Evolutionary conservation across 768 basidiomycete genomes (phyloP).

Genomic region (Termitomyces sp.): DNA sequence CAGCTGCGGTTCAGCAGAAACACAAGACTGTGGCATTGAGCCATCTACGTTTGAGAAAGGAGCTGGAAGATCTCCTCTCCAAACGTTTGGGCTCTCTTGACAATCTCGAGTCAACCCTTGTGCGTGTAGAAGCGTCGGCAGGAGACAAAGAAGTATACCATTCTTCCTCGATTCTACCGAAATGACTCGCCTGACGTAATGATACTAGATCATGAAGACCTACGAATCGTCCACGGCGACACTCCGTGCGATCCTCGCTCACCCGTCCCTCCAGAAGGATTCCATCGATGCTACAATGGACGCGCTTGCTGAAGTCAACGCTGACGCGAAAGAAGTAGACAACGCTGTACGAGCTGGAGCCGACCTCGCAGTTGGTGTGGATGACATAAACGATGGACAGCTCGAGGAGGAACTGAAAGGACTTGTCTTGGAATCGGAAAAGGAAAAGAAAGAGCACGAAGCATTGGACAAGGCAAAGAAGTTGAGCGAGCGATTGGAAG

Average conservation of each 20-base stretch:
- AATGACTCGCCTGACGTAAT: background rate
- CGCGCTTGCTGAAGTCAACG: constrained; percentile 75
- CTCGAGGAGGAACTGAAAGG: constrained; percentile 62
- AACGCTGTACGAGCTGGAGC: constrained; percentile 66
- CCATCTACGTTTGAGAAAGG: constrained; percentile 77
- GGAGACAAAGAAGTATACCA: constrained; percentile 74
- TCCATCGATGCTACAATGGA: constrained; percentile 85
- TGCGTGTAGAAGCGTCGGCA: constrained; percentile 84
- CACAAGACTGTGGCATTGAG: constrained; percentile 71
- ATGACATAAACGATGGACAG: constrained; percentile 58
- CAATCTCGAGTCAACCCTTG: constrained; percentile 69
- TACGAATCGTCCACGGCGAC: constrained; percentile 83
- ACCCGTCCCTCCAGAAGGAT: constrained; percentile 76
- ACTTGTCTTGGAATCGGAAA: constrained; percentile 36
- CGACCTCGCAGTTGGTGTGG: constrained; percentile 49
- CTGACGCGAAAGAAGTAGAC: constrained; percentile 79
- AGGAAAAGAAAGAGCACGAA: constrained; percentile 14
- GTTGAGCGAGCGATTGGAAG: constrained; percentile 16
- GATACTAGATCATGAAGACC: constrained; percentile 64
- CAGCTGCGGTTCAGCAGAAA: constrained; percentile 57
- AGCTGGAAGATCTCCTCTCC: constrained; percentile 66
- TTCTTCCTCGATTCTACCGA: background rate
- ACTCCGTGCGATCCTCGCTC: constrained; percentile 65
- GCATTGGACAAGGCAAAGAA: constrained; percentile 2
- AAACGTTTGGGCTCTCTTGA: constrained; percentile 73